phyloP scores from a whole-genome alignment of 129 eudicot genomes.

The Escallonia herrerae region DNA sequence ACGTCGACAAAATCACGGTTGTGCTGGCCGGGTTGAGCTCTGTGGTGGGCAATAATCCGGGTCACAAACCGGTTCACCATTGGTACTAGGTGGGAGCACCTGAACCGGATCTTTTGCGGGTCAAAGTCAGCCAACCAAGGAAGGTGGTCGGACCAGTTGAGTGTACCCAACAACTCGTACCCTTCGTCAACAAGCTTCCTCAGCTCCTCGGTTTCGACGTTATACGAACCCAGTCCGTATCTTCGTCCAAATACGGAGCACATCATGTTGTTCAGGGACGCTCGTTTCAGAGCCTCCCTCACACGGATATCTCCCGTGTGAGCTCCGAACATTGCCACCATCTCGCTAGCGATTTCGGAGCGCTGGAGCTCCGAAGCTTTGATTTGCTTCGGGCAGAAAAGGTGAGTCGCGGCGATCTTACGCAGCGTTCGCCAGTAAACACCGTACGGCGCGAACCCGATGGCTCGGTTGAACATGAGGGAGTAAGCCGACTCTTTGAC shows the following conservation, averaged over 20 bases:
- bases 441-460: conserved; percentile 92
- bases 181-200: conserved; percentile 73
- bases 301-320: conserved; percentile 18
- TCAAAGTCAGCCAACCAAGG: conserved; percentile 66
- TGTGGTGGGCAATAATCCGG: conserved; percentile 58
- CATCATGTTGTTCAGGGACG: conserved; percentile 87
- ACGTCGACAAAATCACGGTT: conserved; percentile 66
- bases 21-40: conserved; percentile 13
- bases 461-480: conserved; percentile 81
- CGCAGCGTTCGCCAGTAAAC: conserved; percentile 80
- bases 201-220: conserved; percentile 41
- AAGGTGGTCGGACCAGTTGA: conserved; percentile 88
- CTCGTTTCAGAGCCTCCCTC: conserved; percentile 60
- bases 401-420: conserved; percentile 57
- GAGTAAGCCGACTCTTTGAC: conserved; percentile 72
- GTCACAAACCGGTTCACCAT: conserved; percentile 64
- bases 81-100: conserved; percentile 70
- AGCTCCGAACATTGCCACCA: conserved; percentile 30
- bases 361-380: conserved; percentile 49
- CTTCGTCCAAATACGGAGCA: conserved; percentile 71
- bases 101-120: conserved; percentile 51
- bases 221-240: conserved; percentile 22
- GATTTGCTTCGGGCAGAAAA: conserved; percentile 74
- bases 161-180: conserved; percentile 60
- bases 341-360: conserved; percentile 29